Evolutionary conservation across 2,329 filamentous ascomycete genomes (phyloP).

Genomic region (Verticillium alfalfae): DNA sequence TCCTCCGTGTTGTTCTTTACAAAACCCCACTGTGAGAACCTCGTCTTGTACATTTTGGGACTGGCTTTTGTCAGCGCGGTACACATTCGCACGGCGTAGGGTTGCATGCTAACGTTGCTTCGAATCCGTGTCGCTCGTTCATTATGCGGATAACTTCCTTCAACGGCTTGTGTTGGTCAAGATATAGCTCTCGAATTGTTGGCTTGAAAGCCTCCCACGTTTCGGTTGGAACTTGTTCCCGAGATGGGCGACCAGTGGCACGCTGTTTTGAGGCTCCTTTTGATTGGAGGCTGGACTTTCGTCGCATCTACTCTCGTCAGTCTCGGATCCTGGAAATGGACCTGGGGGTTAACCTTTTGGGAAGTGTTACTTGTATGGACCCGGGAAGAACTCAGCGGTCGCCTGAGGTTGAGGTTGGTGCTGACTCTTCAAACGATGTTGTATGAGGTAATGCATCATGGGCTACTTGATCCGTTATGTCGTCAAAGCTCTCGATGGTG

Average conservation of each 20-base stretch:
- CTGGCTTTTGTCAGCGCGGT: conserved; percentile 17
- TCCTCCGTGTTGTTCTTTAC: conserved; percentile 51
- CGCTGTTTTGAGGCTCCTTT: conserved; percentile 15
- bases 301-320: not conserved
- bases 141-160: conserved; percentile 48
- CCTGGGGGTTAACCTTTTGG: not conserved
- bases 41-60: conserved; percentile 51
- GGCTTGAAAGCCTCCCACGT: conserved; percentile 42
- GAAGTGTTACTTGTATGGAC: not conserved
- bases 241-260: conserved; percentile 26
- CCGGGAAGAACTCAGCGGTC: not conserved
- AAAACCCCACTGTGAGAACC: conserved; percentile 50
- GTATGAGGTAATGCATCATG: not conserved
- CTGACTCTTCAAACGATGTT: not conserved
- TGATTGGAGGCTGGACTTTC: not conserved
- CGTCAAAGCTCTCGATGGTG: not conserved
- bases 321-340: not conserved
- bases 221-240: conserved; percentile 38
- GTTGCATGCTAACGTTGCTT: conserved; percentile 29
- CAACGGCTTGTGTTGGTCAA: conserved; percentile 43
- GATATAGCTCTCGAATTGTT: conserved; percentile 38
- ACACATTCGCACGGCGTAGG: conserved; percentile 6
- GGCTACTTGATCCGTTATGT: not conserved
- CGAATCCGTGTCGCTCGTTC: conserved; percentile 41
- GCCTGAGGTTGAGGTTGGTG: not conserved